A percentile compares a stretch with the other conserved stretches of the same genome.
phyloP scores from a whole-genome alignment of 148 eudicot species.

The Fagopyrum homotropicum region DNA sequence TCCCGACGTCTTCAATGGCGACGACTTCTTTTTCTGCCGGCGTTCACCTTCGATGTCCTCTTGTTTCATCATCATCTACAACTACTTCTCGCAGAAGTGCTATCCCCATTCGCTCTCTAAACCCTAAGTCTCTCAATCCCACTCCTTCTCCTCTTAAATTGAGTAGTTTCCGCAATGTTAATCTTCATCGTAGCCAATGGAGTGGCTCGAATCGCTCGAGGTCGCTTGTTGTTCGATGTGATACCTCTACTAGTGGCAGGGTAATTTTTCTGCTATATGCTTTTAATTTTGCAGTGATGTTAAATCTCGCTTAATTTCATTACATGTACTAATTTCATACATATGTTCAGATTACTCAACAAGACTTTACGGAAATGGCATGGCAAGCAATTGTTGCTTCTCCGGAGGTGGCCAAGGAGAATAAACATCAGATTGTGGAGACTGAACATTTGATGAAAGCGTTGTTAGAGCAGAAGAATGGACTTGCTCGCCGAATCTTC shows the following conservation, averaged over 20 bases:
- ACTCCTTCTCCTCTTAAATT: neutral
- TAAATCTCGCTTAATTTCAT: neutral
- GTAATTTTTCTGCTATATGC: slow-evolving; percentile 19
- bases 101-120: neutral
- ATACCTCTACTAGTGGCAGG: slow-evolving; percentile 47
- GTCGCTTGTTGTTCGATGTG: slow-evolving; percentile 55
- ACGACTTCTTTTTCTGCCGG: slow-evolving; percentile 5
- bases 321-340: neutral
- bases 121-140: neutral
- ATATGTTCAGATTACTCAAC: slow-evolving; percentile 59
- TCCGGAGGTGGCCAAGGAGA: slow-evolving; percentile 89
- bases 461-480: slow-evolving; percentile 89
- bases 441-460: slow-evolving; percentile 94
- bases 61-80: neutral
- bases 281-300: neutral
- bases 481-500: slow-evolving; percentile 95
- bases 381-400: slow-evolving; percentile 96
- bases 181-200: slow-evolving; percentile 16
- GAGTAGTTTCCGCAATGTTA: slow-evolving; percentile 20
- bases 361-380: slow-evolving; percentile 94
- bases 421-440: slow-evolving; percentile 95
- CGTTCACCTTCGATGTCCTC: slow-evolving; percentile 2
- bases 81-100: slow-evolving; percentile 4
- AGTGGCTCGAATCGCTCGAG: slow-evolving; percentile 17
- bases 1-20: neutral